phyloP scores from a whole-genome alignment of 345 rosid genomes.

The Physaria fendleri region DNA sequence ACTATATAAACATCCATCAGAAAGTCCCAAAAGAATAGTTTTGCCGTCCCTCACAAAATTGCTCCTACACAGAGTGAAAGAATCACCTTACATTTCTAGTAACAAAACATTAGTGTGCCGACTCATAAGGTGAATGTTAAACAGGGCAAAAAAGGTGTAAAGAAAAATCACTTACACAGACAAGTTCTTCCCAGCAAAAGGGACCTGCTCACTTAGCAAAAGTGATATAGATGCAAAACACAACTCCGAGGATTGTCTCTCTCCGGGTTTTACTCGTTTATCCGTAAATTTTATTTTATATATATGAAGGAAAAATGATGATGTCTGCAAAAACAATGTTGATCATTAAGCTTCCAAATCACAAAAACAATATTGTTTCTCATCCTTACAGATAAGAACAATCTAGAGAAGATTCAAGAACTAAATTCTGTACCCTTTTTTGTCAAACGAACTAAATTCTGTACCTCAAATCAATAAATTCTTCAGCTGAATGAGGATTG shows the following conservation, averaged over 20 bases:
- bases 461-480: not conserved
- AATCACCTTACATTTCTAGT: conserved; percentile 3
- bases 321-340: conserved; percentile 52
- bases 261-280: conserved; percentile 56
- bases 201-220: conserved; percentile 79
- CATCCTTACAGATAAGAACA: not conserved
- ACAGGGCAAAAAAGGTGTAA: conserved; percentile 7
- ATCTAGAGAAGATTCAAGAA: not conserved
- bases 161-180: conserved; percentile 55
- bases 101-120: not conserved
- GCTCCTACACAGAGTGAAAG: conserved; percentile 51
- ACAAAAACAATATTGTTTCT: not conserved
- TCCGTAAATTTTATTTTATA: conserved; percentile 79
- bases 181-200: conserved; percentile 60
- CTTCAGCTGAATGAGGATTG: not conserved
- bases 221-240: conserved; percentile 58
- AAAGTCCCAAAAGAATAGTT: conserved; percentile 82
- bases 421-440: not conserved
- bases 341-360: not conserved
- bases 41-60: conserved; percentile 72
- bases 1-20: conserved; percentile 71
- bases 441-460: not conserved
- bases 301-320: conserved; percentile 75
- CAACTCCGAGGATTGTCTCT: conserved; percentile 67
- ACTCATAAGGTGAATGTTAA: not conserved